A percentile compares a stretch with the other conserved stretches of the same genome.
phyloP scores from a whole-genome alignment of 495 filamentous ascomycete genomes.

The Delitschia confertaspora region DNA sequence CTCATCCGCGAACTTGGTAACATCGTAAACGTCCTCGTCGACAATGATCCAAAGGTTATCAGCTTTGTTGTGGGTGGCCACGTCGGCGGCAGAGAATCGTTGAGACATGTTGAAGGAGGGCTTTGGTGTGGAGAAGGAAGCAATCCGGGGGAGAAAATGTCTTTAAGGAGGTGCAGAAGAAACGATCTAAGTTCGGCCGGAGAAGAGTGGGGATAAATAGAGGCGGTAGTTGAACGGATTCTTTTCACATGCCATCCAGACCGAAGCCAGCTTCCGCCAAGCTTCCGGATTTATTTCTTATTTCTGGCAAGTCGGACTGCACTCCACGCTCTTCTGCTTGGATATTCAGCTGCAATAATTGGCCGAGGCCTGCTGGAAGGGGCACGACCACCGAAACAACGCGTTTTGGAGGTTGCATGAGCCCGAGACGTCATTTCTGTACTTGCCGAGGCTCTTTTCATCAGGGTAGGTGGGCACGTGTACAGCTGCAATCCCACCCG shows the following conservation, averaged over 20 bases:
- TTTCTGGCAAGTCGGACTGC: slow-evolving; percentile 13
- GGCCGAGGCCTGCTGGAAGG: not conserved
- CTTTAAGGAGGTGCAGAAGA: slow-evolving; percentile 9
- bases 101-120: slow-evolving; percentile 63
- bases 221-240: slow-evolving; percentile 4
- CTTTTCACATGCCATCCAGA: slow-evolving; percentile 23
- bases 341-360: slow-evolving; percentile 1
- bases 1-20: slow-evolving; percentile 89
- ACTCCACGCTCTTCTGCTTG: no score
- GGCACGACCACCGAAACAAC: not conserved
- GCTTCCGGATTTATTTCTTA: not conserved
- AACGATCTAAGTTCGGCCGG: slow-evolving; percentile 8
- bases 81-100: slow-evolving; percentile 72
- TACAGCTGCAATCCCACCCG: not conserved
- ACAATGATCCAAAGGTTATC: slow-evolving; percentile 83
- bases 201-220: slow-evolving; percentile 1
- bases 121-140: slow-evolving; percentile 1
- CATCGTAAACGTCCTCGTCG: slow-evolving; percentile 93
- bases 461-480: slow-evolving; percentile 14
- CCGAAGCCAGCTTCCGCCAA: slow-evolving; percentile 15
- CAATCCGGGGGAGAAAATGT: not conserved
- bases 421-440: slow-evolving; percentile 10
- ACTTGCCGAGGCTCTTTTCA: slow-evolving; percentile 15
- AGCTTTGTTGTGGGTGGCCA: slow-evolving; percentile 80
- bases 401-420: slow-evolving; percentile 7